phyloP scores from a whole-genome alignment of 306 rosid species.

The Fragaria vesca region DNA sequence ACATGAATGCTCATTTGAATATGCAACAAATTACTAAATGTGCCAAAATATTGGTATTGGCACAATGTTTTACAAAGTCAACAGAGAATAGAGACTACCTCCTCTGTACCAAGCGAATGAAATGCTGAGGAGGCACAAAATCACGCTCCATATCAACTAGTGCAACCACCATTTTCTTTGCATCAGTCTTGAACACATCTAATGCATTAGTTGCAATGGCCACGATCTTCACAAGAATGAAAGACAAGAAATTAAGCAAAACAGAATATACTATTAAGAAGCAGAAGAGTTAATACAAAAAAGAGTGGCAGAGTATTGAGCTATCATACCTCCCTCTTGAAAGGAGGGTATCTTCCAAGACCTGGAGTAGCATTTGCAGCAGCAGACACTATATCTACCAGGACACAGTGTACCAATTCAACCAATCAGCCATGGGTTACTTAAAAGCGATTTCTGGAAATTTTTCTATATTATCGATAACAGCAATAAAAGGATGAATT shows the following conservation, averaged over 20 bases:
- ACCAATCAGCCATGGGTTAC: slow-evolving; percentile 25
- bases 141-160: slow-evolving; percentile 99
- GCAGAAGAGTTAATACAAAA: not conserved
- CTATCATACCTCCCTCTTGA: slow-evolving; percentile 87
- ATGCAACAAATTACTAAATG: not conserved
- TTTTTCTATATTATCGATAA: not conserved
- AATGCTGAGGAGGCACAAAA: slow-evolving; percentile 98
- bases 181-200: slow-evolving; percentile 81
- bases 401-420: slow-evolving; percentile 79
- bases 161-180: slow-evolving; percentile 97
- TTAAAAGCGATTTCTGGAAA: slow-evolving; percentile 11
- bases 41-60: not conserved
- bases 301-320: not conserved
- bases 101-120: slow-evolving; percentile 92
- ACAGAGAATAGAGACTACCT: slow-evolving; percentile 46
- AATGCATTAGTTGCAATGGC: slow-evolving; percentile 85
- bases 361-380: slow-evolving; percentile 95
- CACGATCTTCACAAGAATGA: slow-evolving; percentile 52
- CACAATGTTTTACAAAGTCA: not conserved
- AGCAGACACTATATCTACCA: slow-evolving; percentile 80
- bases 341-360: slow-evolving; percentile 97
- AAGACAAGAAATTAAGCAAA: slow-evolving; percentile 16
- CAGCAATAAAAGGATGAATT: not conserved
- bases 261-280: slow-evolving; percentile 9
- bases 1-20: not conserved